A percentile compares a stretch with the other conserved stretches of the same genome.
These are phyloP conservation scores for Roridomyces roridus DNA, from an alignment of 768 basidiomycete species.

Conservation along the genomic window DNA sequence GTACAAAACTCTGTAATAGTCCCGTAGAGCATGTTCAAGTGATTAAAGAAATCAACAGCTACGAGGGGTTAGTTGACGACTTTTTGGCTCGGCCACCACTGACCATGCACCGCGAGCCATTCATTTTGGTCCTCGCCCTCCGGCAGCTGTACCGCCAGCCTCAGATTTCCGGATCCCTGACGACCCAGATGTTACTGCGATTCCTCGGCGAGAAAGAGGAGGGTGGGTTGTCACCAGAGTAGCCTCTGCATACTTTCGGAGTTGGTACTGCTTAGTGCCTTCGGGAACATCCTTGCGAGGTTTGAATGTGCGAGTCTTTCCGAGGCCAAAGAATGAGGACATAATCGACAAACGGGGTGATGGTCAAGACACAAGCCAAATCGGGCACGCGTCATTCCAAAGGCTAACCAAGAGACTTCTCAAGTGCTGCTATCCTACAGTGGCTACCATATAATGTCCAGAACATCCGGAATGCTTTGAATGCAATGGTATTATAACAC, in stretches of 20 bases:
- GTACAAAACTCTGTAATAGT: conserved; percentile 99
- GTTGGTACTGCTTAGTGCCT: conserved; percentile 96
- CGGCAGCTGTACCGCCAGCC: conserved; percentile 90
- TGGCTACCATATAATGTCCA: no score
- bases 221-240: conserved; percentile 65
- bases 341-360: no score
- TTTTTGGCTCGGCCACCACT: conserved; percentile 27
- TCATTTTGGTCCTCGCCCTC: conserved; percentile 98
- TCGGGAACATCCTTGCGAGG: conserved; percentile 94
- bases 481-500: conserved; percentile 10
- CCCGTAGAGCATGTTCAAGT: conserved; percentile 98
- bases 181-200: not conserved
- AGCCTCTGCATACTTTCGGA: conserved; percentile 98
- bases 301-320: conserved; percentile 94
- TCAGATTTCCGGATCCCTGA: conserved; percentile 94
- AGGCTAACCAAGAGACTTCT: no score
- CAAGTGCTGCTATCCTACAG: no score
- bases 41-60: conserved; percentile 99
- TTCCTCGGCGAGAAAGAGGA: not conserved
- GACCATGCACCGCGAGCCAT: conserved; percentile 99
- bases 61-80: conserved; percentile 4
- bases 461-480: not conserved
- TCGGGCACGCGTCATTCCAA: not conserved
- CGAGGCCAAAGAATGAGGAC: conserved; percentile 90
- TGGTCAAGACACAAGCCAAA: not conserved